Conservation (phyloP, 2,329 filamentous ascomycete species). For the Penicillium sp. region DNA sequence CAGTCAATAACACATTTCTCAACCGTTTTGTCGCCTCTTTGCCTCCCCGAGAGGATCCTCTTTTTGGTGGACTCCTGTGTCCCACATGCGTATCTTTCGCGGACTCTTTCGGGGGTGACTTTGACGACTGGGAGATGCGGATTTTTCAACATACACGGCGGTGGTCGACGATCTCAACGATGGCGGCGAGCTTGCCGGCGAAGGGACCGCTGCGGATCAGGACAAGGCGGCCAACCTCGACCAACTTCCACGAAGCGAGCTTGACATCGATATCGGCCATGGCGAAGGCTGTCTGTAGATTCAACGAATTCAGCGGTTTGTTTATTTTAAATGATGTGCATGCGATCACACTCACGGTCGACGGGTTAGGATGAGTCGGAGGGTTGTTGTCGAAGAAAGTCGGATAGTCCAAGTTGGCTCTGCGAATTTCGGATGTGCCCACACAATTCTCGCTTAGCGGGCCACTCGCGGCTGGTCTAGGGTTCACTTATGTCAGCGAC, state of each 20-base stretch:
- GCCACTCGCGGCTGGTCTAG: conserved; percentile 40
- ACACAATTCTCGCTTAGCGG: conserved; percentile 44
- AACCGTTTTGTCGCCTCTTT: neutral
- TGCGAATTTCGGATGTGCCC: conserved; percentile 45
- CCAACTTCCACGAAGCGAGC: conserved; percentile 86
- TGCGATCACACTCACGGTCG: conserved; percentile 41
- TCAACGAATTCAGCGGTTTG: conserved; percentile 28
- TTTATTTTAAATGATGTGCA: conserved; percentile 8
- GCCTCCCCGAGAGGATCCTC: neutral
- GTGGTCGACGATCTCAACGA: conserved; percentile 99
- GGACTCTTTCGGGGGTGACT: conserved; percentile 2
- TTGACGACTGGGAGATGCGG: neutral
- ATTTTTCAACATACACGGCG: conserved; percentile 81
- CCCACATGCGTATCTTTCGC: conserved; percentile 1
- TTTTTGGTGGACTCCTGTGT: neutral
- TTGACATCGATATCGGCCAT: conserved; percentile 83
- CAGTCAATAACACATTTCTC: conserved; percentile 16
- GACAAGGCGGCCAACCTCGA: conserved; percentile 97
- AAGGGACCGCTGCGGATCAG: conserved; percentile 82
- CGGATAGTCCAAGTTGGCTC: conserved; percentile 40
- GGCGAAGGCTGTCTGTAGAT: conserved; percentile 59
- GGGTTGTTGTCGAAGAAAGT: conserved; percentile 43
- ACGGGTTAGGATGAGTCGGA: conserved; percentile 35
- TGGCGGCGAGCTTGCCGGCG: conserved; percentile 83
- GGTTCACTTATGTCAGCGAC: conserved; percentile 30